Evolutionary conservation across 2,329 filamentous ascomycete genomes (phyloP), one percentile per base, ranked within the genome.

Genomic region (Claviceps africana): DNA sequence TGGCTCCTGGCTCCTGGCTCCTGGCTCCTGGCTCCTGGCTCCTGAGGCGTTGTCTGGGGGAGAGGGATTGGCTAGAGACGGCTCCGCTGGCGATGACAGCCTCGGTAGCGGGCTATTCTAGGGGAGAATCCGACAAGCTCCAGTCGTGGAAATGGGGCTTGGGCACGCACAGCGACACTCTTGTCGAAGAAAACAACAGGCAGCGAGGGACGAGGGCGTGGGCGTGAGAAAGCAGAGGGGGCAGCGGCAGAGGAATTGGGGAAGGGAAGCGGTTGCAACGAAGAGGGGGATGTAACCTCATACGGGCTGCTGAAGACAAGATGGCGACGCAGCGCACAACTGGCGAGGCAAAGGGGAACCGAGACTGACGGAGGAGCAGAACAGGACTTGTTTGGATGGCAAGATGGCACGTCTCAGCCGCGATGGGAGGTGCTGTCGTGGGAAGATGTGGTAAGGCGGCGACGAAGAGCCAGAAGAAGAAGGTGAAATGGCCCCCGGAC

Each of bases 101-200:
- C 21, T 25, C 46, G 45, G 21, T 6, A 25, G 40, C 22, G 40
- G 40, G 22, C 21, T 25, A 22, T 11, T 19, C 5, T 13, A 42
- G 3, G 10, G 21, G 40, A 25, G 22, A 43, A 19, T 19, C 22
- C 13, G 40, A 25, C 17, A 17, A 17, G 40, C 40, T 15, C 40
- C 11, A 43, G 4, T 22, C 25, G 11, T 22, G 21, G 21, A 25
- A 7, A 1, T 13, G 21, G 40, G 10, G 25, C 40, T 22, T 13
- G 88, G 73, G 31, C 72, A 62, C 57, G 85, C 77, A 42, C n/a
- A 89, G 69, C 2, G 85, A 82, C 28, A 73, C 72, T 10, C 10
- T 25, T 22, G 40, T 25, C 40, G 21, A 15, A 25, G 69, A 44
- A 45, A 30, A 28, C 17, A 35, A 53, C 57, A 19, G 52, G 50